Percentiles rank a stretch among this genome's conserved stretches.
phyloP scores from a whole-genome alignment of 495 filamentous ascomycete genomes.

The Poronia punctata region DNA sequence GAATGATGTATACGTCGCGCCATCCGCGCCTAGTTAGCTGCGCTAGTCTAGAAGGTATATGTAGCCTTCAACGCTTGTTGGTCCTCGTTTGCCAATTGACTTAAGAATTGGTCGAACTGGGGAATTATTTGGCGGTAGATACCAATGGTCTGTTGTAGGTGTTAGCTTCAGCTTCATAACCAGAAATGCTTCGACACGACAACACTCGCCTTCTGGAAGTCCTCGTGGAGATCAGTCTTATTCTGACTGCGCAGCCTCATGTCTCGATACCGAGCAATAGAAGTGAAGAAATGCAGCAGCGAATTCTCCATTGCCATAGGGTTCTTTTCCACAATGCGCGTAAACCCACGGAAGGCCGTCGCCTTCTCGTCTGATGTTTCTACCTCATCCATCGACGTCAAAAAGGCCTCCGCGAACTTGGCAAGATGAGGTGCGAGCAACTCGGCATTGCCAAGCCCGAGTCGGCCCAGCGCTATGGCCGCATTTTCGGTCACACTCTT shows the following conservation, averaged over 20 bases:
- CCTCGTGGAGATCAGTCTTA: conserved; percentile 40
- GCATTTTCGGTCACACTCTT: conserved; percentile 90
- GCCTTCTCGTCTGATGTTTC: conserved; percentile 91
- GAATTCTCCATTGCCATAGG: conserved; percentile 87
- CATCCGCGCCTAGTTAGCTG: not conserved
- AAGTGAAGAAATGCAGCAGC: conserved; percentile 72
- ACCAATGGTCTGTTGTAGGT: conserved; percentile 56
- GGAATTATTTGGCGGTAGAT: conserved; percentile 82
- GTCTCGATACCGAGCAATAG: conserved; percentile 72
- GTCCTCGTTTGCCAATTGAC: conserved; percentile 56
- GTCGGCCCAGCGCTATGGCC: conserved; percentile 81
- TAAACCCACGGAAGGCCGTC: conserved; percentile 86
- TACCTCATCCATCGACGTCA: conserved; percentile 74
- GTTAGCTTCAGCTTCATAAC: conserved; percentile 10
- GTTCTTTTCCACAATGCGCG: conserved; percentile 73
- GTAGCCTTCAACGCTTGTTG: conserved; percentile 43
- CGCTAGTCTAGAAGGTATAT: conserved; percentile 15
- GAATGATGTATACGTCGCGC: too few relatives aligned
- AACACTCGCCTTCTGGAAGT: conserved; percentile 38
- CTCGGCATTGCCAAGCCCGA: conserved; percentile 76
- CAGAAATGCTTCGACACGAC: not conserved
- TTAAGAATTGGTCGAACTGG: conserved; percentile 73
- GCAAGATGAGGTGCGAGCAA: conserved; percentile 74
- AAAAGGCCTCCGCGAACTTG: conserved; percentile 72
- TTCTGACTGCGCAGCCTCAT: conserved; percentile 37